Evolutionary conservation across 106 monocot species (phyloP).

Genomic region (Ottelia alismoides): DNA sequence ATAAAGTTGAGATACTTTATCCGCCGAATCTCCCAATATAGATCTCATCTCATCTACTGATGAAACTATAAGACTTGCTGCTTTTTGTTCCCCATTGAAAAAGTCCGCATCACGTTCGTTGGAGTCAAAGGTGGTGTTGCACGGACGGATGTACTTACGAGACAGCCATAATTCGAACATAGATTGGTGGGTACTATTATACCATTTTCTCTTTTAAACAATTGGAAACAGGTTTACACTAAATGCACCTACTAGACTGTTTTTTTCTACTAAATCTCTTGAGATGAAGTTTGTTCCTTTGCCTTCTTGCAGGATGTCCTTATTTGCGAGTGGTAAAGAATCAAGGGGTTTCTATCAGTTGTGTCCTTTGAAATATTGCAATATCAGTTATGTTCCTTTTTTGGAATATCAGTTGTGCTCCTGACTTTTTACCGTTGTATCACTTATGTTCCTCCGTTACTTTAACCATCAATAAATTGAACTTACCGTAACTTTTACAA

Average conservation of each 20-base stretch:
- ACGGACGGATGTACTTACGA: too few species aligned
- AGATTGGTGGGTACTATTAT: not conserved
- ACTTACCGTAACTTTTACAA: too few species aligned
- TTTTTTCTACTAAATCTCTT: constrained; percentile 58
- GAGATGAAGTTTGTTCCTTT: constrained; percentile 74
- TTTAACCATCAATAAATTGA: too few species aligned
- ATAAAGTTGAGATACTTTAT: constrained; percentile 53
- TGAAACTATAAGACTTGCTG: constrained; percentile 23
- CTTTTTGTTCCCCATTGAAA: constrained; percentile 39
- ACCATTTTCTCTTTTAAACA: not conserved
- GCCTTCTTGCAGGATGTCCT: constrained; percentile 38
- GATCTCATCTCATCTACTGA: constrained; percentile 32
- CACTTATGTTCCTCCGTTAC: too few species aligned
- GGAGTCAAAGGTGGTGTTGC: constrained; percentile 26
- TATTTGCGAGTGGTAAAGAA: constrained; percentile 37
- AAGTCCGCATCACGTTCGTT: constrained; percentile 71
- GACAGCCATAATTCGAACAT: constrained; percentile 9
- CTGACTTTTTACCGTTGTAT: too few species aligned
- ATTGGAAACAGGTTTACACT: constrained; percentile 8
- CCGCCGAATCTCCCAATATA: constrained; percentile 46
- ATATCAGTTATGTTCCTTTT: too few species aligned
- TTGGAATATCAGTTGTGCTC: too few species aligned
- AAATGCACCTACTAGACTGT: constrained; percentile 37
- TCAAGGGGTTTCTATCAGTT: too few species aligned
- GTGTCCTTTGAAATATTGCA: too few species aligned